A percentile compares a stretch with the other conserved stretches of the same genome.
Conservation (phyloP, 495 filamentous ascomycete species). For the Xylaria nigripes region DNA sequence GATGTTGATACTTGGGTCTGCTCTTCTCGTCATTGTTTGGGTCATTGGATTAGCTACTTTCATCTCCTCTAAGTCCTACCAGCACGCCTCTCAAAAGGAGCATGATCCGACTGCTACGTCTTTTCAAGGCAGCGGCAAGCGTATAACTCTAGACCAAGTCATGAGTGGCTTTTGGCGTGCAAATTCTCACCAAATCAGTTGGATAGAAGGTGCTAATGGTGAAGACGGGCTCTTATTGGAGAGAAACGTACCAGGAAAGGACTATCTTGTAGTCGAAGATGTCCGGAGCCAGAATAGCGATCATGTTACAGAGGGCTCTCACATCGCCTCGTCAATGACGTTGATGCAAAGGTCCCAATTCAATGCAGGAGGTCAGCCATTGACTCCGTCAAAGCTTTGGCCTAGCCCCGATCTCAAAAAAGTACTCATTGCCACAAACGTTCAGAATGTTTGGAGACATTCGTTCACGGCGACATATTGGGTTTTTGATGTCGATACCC, state of each 20-base stretch:
- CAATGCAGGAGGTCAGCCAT: constrained; percentile 41
- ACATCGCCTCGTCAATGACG: constrained; percentile 37
- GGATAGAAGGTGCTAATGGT: constrained; percentile 78
- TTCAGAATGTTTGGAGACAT: constrained; percentile 74
- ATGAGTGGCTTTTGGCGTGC: constrained; percentile 64
- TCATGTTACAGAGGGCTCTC: constrained; percentile 20
- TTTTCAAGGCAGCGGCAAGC: constrained; percentile 60
- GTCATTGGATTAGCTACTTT: constrained; percentile 68
- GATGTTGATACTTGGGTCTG: constrained; percentile 58
- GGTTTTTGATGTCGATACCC: constrained; percentile 85
- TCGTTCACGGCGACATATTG: constrained; percentile 80
- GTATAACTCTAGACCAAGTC: constrained; percentile 74
- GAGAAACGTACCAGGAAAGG: constrained; percentile 46
- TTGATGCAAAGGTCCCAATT: constrained; percentile 67
- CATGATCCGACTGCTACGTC: constrained; percentile 62
- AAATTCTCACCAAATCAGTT: constrained; percentile 63
- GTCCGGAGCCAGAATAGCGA: constrained; percentile 47
- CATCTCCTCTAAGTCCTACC: constrained; percentile 56
- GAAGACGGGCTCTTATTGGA: constrained; percentile 83
- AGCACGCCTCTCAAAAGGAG: constrained; percentile 48
- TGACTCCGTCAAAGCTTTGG: constrained; percentile 52
- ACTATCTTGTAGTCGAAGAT: constrained; percentile 82
- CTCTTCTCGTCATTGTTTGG: constrained; percentile 70
- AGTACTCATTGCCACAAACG: constrained; percentile 68
- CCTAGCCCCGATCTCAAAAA: constrained; percentile 78